These are phyloP conservation scores for Claviceps humidiphila DNA, from an alignment of 2,329 filamentous ascomycete species.

Conservation along the genomic window DNA sequence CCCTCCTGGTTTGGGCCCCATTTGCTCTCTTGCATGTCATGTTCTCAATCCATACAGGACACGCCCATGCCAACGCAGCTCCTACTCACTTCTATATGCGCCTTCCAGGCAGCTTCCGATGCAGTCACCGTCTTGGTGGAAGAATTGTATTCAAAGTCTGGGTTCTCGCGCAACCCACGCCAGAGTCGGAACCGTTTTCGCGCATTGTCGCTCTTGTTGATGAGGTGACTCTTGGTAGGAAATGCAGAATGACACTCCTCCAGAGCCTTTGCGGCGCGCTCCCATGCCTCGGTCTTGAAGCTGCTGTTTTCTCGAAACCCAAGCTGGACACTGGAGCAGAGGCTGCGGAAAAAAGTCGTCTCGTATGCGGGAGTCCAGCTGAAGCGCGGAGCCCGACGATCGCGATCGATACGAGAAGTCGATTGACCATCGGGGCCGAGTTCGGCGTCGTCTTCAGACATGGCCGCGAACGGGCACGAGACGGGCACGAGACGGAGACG, in stretches of 20 bases:
- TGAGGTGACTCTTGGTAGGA: slow-evolving; percentile 47
- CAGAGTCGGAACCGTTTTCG: slow-evolving; percentile 50
- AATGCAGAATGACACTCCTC: slow-evolving; percentile 42
- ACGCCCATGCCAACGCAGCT: background rate
- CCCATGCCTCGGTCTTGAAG: slow-evolving; percentile 50
- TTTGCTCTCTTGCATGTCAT: background rate
- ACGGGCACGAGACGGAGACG: background rate
- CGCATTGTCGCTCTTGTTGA: slow-evolving; percentile 52
- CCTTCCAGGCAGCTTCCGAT: slow-evolving; percentile 42
- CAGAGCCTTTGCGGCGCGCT: slow-evolving; percentile 40
- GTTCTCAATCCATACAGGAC: background rate
- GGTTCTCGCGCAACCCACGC: slow-evolving; percentile 43
- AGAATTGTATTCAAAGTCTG: slow-evolving; percentile 42
- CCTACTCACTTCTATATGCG: slow-evolving; percentile 40
- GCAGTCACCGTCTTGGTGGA: slow-evolving; percentile 37
- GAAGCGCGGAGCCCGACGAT: slow-evolving; percentile 37
- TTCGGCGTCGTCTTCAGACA: slow-evolving; percentile 28
- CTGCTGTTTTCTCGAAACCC: slow-evolving; percentile 44
- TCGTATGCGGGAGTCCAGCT: slow-evolving; percentile 47
- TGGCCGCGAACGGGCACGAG: slow-evolving; percentile 7
- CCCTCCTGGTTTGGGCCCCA: background rate
- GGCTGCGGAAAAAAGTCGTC: slow-evolving; percentile 46
- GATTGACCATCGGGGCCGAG: slow-evolving; percentile 22
- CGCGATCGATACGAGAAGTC: slow-evolving; percentile 22
- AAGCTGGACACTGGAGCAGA: slow-evolving; percentile 45